phyloP scores from a whole-genome alignment of 1,284 basidiomycete genomes.

The Ganoderma lingzhi region DNA sequence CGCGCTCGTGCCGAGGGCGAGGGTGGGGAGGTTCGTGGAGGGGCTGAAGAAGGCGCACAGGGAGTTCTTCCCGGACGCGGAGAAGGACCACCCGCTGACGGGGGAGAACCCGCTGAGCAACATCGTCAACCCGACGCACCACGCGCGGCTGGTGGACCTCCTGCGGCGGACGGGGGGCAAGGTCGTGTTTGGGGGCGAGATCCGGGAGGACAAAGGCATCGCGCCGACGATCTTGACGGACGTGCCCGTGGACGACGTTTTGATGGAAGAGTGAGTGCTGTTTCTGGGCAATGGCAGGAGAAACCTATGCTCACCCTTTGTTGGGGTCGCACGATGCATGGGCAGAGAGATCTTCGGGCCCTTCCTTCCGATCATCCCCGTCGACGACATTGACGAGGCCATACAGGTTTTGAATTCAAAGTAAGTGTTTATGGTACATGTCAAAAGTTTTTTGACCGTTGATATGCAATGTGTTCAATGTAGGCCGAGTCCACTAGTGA shows the following conservation, averaged over 20 bases:
- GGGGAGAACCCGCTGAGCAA: constrained; percentile 48
- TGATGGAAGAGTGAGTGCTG: constrained; percentile 58
- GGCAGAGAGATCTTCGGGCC: constrained; percentile 74
- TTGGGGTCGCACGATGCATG: background rate
- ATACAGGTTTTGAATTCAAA: constrained; percentile 56
- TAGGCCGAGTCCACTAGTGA: constrained; percentile 56
- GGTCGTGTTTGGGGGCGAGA: constrained; percentile 62
- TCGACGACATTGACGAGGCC: constrained; percentile 60
- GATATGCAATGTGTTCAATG: background rate
- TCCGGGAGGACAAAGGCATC: constrained; percentile 50
- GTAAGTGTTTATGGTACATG: constrained; percentile 39
- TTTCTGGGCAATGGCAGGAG: background rate
- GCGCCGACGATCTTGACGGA: constrained; percentile 59
- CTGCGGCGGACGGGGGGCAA: constrained; percentile 62
- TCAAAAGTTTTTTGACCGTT: background rate
- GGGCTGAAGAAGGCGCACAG: constrained; percentile 52
- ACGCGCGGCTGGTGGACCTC: constrained; percentile 57
- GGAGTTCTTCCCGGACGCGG: constrained; percentile 48
- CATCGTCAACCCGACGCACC: constrained; percentile 59
- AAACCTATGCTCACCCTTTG: background rate
- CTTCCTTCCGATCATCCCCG: constrained; percentile 68
- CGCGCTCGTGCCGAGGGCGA: constrained; percentile 58
- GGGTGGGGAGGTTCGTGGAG: constrained; percentile 59
- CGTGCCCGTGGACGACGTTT: constrained; percentile 54
- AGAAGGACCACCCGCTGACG: constrained; percentile 20